phyloP scores from a whole-genome alignment of 148 eudicot genomes.

The Arctostaphylos glauca region DNA sequence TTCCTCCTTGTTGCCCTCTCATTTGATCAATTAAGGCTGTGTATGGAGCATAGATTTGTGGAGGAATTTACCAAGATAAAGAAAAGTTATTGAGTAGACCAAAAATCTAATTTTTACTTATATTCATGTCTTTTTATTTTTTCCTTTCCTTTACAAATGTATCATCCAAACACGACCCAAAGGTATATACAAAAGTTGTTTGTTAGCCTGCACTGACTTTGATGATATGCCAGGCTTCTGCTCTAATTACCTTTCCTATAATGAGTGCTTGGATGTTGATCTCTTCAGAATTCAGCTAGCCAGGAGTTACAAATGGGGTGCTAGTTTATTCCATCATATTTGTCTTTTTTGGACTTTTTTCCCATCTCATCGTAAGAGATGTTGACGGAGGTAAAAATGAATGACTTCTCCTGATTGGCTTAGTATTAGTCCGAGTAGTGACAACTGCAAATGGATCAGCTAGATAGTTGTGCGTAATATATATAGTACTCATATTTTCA shows the following conservation, averaged over 20 bases:
- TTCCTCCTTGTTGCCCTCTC: background rate
- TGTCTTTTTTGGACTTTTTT: background rate
- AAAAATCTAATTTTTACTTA: background rate
- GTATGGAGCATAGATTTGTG: background rate
- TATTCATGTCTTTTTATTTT: background rate
- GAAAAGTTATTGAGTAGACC: background rate
- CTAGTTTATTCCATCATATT: background rate
- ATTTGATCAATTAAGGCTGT: background rate
- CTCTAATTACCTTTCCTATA: constrained; percentile 49
- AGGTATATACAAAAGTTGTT: background rate
- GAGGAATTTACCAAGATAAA: constrained; percentile 3
- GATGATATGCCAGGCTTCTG: constrained; percentile 57
- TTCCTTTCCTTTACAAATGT: background rate
- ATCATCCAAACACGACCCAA: background rate
- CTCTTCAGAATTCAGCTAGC: constrained; percentile 38
- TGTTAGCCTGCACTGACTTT: constrained; percentile 10
- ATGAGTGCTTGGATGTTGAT: constrained; percentile 57
- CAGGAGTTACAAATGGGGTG: background rate
- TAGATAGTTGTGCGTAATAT: background rate
- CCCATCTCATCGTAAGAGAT: background rate
- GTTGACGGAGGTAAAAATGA: background rate
- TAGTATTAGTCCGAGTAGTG: background rate
- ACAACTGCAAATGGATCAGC: constrained; percentile 3
- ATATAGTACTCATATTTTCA: background rate
- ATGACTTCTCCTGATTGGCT: background rate